A percentile compares a stretch with the other conserved stretches of the same genome.
phyloP scores from a whole-genome alignment of 768 basidiomycete genomes.

The Hygrocybe punicea region DNA sequence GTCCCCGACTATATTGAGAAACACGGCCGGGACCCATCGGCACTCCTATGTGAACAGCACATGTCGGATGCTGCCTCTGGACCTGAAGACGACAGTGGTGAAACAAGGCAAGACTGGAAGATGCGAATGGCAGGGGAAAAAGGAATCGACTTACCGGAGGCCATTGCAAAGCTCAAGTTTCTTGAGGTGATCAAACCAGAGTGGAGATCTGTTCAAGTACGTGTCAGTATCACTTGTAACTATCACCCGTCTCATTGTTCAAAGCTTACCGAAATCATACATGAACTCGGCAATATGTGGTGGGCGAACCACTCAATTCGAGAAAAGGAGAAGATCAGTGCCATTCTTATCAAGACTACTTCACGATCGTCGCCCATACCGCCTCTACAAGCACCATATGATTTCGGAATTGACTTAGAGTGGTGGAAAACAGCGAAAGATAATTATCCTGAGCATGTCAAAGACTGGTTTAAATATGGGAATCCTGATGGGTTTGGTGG shows the following conservation, averaged over 20 bases:
- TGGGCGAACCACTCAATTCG: not conserved
- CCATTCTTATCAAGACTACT: not conserved
- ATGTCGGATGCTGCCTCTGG: conserved; percentile 14
- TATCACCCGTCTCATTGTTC: not conserved
- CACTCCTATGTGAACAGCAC: no score
- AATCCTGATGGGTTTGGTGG: conserved; percentile 10
- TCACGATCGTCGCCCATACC: not conserved
- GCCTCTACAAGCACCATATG: conserved; percentile 9
- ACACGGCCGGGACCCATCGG: no score
- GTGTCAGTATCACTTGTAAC: not conserved
- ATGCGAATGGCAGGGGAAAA: conserved; percentile 4
- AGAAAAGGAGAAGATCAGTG: not conserved
- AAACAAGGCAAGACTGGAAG: conserved; percentile 9
- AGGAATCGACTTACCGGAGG: not conserved
- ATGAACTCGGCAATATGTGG: conserved; percentile 2
- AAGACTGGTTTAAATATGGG: conserved; percentile 8
- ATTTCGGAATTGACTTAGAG: conserved; percentile 9
- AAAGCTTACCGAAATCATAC: conserved; percentile 1
- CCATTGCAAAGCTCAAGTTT: conserved; percentile 4
- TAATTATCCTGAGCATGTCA: not conserved
- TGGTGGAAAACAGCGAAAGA: conserved; percentile 6
- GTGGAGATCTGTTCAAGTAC: conserved; percentile 6
- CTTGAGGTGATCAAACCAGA: conserved; percentile 4
- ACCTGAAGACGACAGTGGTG: conserved; percentile 7
- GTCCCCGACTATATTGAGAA: no score